Conservation (phyloP, 257 asterid species). For the Ehretia macrophylla region DNA sequence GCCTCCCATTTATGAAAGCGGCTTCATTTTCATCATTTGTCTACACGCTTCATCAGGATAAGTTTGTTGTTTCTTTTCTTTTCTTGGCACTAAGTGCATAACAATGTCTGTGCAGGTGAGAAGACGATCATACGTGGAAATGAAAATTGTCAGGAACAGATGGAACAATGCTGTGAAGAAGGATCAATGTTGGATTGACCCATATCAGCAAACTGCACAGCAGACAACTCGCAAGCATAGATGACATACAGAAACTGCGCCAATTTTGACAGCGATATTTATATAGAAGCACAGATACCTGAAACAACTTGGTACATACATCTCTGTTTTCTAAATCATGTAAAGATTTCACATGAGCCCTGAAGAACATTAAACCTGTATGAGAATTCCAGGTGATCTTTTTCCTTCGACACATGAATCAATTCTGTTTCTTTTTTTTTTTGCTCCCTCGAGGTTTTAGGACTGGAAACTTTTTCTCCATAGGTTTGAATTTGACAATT, state of each 20-base stretch:
- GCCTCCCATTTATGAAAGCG: too few species aligned
- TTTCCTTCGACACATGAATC: background rate
- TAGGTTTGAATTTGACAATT: background rate
- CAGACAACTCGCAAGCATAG: constrained; percentile 10
- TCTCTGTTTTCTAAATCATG: background rate
- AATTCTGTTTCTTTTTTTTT: too few species aligned
- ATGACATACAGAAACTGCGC: background rate
- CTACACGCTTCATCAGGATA: background rate
- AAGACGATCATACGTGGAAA: constrained; percentile 50
- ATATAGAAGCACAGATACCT: constrained; percentile 10
- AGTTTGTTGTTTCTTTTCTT: background rate
- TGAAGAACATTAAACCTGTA: background rate
- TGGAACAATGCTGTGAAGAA: constrained; percentile 62
- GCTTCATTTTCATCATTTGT: background rate
- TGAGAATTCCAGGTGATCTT: background rate
- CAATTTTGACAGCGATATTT: constrained; percentile 3
- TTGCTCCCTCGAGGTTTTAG: background rate
- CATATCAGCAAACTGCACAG: constrained; percentile 22
- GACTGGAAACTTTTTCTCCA: background rate
- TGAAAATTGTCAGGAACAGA: constrained; percentile 49
- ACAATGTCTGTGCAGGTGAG: constrained; percentile 45
- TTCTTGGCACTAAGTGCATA: background rate
- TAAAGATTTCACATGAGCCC: background rate
- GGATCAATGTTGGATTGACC: constrained; percentile 77
- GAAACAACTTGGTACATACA: background rate